phyloP scores from a whole-genome alignment of 2,329 filamentous ascomycete species.

The Claviceps citrina region DNA sequence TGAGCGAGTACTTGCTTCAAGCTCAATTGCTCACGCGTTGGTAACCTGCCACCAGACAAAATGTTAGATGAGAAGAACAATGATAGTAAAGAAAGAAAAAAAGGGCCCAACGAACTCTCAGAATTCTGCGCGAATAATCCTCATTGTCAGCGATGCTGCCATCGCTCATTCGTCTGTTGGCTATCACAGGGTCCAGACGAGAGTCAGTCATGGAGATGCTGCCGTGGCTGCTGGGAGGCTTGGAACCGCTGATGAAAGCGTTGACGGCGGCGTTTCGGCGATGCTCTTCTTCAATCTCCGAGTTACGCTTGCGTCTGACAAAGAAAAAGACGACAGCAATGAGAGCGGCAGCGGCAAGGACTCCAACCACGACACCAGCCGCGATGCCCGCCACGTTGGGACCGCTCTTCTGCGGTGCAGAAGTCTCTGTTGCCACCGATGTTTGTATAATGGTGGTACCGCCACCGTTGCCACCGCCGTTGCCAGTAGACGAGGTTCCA shows the following conservation, averaged over 20 bases:
- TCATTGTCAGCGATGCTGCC: constrained; percentile 95
- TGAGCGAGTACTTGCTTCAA: neutral
- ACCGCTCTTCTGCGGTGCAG: constrained; percentile 18
- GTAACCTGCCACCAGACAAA: constrained; percentile 29
- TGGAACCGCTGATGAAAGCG: constrained; percentile 52
- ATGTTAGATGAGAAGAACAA: neutral
- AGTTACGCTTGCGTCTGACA: constrained; percentile 59
- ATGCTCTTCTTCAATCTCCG: constrained; percentile 70
- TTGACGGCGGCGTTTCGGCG: constrained; percentile 66
- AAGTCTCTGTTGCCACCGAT: constrained; percentile 7
- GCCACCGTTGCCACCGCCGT: constrained; percentile 4
- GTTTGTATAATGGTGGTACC: constrained; percentile 8
- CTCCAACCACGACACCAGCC: constrained; percentile 73
- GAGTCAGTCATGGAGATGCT: constrained; percentile 62
- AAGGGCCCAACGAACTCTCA: constrained; percentile 53
- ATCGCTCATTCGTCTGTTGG: constrained; percentile 71
- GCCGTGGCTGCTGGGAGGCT: constrained; percentile 47
- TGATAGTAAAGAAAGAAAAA: neutral
- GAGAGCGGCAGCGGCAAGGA: constrained; percentile 52
- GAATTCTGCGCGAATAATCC: constrained; percentile 89
- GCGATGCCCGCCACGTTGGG: constrained; percentile 74
- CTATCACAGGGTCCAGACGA: constrained; percentile 74
- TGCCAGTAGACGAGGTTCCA: constrained; percentile 10
- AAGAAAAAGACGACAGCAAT: constrained; percentile 58
- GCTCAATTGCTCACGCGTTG: constrained; percentile 33